These are phyloP conservation scores for Raphanus sativus DNA, from an alignment of 345 rosid genomes.

Conservation along the genomic window DNA sequence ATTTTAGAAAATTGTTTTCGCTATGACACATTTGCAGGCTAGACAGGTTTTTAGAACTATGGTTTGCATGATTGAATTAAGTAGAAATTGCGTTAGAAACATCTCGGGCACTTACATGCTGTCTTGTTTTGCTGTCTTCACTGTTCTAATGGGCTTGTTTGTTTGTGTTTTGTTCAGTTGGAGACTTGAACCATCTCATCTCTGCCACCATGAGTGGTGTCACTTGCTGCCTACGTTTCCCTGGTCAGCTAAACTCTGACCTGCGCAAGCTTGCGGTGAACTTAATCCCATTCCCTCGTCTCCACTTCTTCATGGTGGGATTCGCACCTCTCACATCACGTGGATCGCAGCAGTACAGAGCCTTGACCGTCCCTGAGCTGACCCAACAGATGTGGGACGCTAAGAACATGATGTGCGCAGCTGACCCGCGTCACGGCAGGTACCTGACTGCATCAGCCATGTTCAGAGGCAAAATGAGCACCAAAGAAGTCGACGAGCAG, in stretches of 20 bases:
- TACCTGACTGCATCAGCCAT: slow-evolving; percentile 76
- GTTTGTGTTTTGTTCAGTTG: slow-evolving; percentile 41
- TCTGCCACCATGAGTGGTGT: slow-evolving; percentile 85
- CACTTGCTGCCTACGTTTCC: slow-evolving; percentile 74
- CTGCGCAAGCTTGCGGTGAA: slow-evolving; percentile 75
- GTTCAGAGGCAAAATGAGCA: slow-evolving; percentile 86
- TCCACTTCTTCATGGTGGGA: slow-evolving; percentile 79
- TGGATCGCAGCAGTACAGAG: slow-evolving; percentile 71
- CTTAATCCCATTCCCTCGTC: slow-evolving; percentile 72
- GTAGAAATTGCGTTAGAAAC: too few species aligned
- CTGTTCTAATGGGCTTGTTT: slow-evolving; percentile 6
- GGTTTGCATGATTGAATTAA: too few species aligned
- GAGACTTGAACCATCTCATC: slow-evolving; percentile 72
- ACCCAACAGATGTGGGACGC: slow-evolving; percentile 87
- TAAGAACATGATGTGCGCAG: slow-evolving; percentile 86
- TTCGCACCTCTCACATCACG: slow-evolving; percentile 76
- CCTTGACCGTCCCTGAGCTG: slow-evolving; percentile 76
- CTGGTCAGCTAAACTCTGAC: slow-evolving; percentile 76
- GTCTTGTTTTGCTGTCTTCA: neutral
- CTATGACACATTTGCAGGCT: too few species aligned
- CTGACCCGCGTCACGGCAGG: slow-evolving; percentile 76
- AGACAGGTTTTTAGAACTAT: too few species aligned
- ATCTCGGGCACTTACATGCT: neutral
- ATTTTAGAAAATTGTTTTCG: too few species aligned
- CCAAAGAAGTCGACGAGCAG: slow-evolving; percentile 77